These are phyloP conservation scores for Globisporangium radiosum DNA, from an alignment of 352 stramenopile genomes.

Conservation along the genomic window DNA sequence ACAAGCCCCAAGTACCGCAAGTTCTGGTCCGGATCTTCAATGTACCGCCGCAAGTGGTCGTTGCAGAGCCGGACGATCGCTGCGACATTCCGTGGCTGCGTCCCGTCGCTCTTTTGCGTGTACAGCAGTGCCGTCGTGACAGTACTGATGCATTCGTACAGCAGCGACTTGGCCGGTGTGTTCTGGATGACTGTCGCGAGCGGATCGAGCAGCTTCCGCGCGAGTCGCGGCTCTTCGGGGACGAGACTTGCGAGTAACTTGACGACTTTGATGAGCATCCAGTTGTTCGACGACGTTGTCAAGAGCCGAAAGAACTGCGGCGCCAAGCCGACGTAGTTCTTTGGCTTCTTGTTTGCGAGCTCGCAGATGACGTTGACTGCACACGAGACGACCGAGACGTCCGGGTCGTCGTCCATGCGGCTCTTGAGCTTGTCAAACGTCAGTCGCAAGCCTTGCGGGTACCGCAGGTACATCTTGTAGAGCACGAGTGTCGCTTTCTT, in stretches of 20 bases:
- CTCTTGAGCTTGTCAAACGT: conserved; percentile 97
- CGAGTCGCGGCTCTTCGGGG: conserved; percentile 95
- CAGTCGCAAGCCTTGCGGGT: conserved; percentile 96
- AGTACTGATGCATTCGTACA: conserved; percentile 97
- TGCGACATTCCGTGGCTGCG: conserved; percentile 89
- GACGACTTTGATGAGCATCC: conserved; percentile 99
- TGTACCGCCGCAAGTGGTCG: conserved; percentile 93
- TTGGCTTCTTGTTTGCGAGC: conserved; percentile 97
- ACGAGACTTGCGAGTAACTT: conserved; percentile 98
- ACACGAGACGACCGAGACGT: conserved; percentile 95
- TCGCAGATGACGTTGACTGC: conserved; percentile 99
- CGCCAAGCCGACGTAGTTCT: conserved; percentile 97
- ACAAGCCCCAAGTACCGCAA: conserved; percentile 98
- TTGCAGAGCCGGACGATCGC: conserved; percentile 94
- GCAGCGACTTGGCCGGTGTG: conserved; percentile 96
- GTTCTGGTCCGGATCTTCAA: conserved; percentile 98
- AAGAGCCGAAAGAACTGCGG: conserved; percentile 98
- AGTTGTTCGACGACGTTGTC: conserved; percentile 98
- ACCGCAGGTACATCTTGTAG: conserved; percentile 98
- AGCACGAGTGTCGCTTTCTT: conserved; percentile 98
- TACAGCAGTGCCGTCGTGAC: conserved; percentile 96
- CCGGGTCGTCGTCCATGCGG: conserved; percentile 93
- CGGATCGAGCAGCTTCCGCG: conserved; percentile 97
- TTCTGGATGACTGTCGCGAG: conserved; percentile 96
- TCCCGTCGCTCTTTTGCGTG: conserved; percentile 94